Evolutionary conservation across 1,139 yeast genomes (phyloP).

Genomic region (Nadsonia starkeyi-henricii): DNA sequence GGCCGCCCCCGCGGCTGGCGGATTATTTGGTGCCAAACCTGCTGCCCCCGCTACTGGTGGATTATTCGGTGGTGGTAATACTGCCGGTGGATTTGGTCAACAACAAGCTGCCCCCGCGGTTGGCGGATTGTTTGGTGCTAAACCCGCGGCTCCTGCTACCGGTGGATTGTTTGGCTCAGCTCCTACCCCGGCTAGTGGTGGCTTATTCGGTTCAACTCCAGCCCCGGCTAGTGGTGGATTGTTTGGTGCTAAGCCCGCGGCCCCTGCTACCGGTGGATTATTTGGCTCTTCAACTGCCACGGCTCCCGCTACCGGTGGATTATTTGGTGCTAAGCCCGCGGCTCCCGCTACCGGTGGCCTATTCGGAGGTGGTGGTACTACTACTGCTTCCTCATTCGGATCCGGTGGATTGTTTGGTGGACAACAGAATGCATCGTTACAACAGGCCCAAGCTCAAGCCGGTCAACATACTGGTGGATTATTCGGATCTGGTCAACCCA

Average conservation of each 20-base stretch:
- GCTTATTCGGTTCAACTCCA: constrained; percentile 15
- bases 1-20: constrained; percentile 13
- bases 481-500: constrained; percentile 9
- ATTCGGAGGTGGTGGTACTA: constrained; percentile 19
- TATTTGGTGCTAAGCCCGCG: constrained; percentile 20
- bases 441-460: constrained; percentile 6
- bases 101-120: constrained; percentile 7
- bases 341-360: constrained; percentile 14
- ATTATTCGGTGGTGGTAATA: constrained; percentile 20
- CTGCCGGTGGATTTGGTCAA: constrained; percentile 9
- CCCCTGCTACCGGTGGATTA: constrained; percentile 16
- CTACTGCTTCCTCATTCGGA: constrained; percentile 15
- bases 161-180: constrained; percentile 25
- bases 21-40: constrained; percentile 18
- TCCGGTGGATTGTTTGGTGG: constrained; percentile 10
- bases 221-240: constrained; percentile 17
- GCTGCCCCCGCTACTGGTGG: constrained; percentile 18
- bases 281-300: constrained; percentile 19
- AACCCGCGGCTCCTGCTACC: constrained; percentile 6
- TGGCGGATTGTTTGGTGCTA: constrained; percentile 21
- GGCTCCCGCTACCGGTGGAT: constrained; percentile 16
- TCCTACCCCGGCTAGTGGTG: constrained; percentile 9
- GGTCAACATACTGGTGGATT: constrained; percentile 2
- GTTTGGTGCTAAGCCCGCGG: constrained; percentile 21
- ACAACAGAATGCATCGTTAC: constrained; percentile 5